Evolutionary conservation across 1,139 yeast genomes (phyloP), one percentile per base, ranked within the genome.

Genomic region (Yamadazyma buinensis): DNA sequence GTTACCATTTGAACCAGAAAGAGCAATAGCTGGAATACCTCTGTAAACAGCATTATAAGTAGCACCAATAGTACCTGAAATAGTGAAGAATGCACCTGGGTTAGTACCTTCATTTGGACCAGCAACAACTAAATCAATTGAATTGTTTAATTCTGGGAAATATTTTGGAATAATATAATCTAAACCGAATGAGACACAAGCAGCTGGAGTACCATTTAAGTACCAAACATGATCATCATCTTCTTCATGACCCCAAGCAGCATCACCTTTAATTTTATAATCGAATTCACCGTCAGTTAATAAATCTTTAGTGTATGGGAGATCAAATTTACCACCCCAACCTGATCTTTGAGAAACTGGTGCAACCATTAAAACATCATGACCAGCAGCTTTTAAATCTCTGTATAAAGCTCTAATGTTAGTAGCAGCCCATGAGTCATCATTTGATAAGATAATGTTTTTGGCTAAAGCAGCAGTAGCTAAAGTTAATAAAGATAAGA

Each of bases 281-380:
- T 46, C 51, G 42, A 67, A 69, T 40, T 64, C 72, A 41, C 73
- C 75, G 40, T 64, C 59, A 23, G 62, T 54, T 39, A 58, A 52
- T 51, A 74, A 65, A 15, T 59, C 64, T 37, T 60, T 53, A 33
- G 67, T 52, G 35, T 57, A 44, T 25, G 82, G 76, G 39, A 72
- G 51, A 36, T 58, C 63, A 46, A 76, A 76, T 42, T 66, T 67
- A 37, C 82, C 82, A 44, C 77, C 74, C 57, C 64, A 74, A 6
- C 82, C 83, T 3, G 81, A 75, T 59, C 77, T 69, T 55, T 77
- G 81, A 26, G 66, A 62, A 15, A 67, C 78, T 27, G 83, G 81
- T 17, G 83, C 81, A 36, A 73, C 77, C 49, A 75, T 46, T 42
- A 69, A 59, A 35, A 76, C 82, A 32, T 64, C 61, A 55, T 77